Base-by-base conservation (phyloP, 345 rosid genomes). In the Pistacia vera region DNA sequence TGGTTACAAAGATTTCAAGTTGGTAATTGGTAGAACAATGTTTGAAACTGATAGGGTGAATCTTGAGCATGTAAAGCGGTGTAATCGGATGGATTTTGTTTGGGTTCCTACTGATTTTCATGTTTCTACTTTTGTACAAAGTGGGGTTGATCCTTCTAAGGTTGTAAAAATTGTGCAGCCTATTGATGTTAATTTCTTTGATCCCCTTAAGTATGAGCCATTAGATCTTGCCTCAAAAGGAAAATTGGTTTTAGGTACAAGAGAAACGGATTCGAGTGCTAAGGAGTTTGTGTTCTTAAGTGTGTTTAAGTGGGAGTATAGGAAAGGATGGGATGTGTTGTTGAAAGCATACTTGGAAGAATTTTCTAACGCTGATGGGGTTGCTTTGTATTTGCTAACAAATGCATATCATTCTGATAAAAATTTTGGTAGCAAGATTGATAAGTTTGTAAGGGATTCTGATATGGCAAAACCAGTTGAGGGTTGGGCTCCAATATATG, bases 31-130 rank as follows among this genome's bases (percentile, higher is more conserved):
- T 35, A 86, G 98, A 81, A 94, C 97, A 33, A 92, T 94, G 97
- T 94, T 94, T 71, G 98, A 94, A 84, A 92, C 92, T 66, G 92
- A 92, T 79, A 83, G 95, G 71, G 84, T 94, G 25, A 91, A 80
- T 83, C 67, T 13, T n/a, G 83, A 83, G 63, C 97, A 94, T 57
- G 92, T 88, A 4, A 71, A 77, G 48, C 79, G 97, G 16, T 92
- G 97, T 70, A 92, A 92, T 66, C 70, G 73, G 41, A 91, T 94
- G 97, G 89, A 94, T 83, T 85, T 77, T 30, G 88, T 94, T 17
- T 92, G 97, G 97, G 95, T 94, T 84, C 98, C 98, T 63, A 90
- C 90, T 30, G 95, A 90, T 65, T 94, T 94, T 81, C 97, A 91
- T 77, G 88, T 91, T 20, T 85, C 90, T 54, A 80, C 95, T 18